Percentiles rank a stretch among this genome's conserved stretches.
These are phyloP conservation scores for Coelastrella sp. DNA, from an alignment of 139 green algal species.

Conservation along the genomic window DNA sequence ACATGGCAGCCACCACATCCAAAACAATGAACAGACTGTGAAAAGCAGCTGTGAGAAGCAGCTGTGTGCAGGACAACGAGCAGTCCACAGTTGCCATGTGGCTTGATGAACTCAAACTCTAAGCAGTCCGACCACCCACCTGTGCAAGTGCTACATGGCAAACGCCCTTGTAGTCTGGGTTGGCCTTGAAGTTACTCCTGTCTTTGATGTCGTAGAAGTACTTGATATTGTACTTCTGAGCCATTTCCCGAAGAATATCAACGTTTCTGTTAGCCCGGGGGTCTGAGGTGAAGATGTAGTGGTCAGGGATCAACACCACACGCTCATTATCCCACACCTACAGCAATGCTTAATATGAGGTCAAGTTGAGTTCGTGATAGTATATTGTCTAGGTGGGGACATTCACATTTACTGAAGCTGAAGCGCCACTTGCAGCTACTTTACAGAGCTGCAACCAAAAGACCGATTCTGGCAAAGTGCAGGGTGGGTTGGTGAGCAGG, in stretches of 20 bases:
- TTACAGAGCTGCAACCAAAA: too few species aligned
- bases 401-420: too few species aligned
- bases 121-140: conserved; percentile 66
- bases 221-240: conserved; percentile 93
- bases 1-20: too few species aligned
- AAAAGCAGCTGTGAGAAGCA: too few species aligned
- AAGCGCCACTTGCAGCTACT: too few species aligned
- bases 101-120: not conserved
- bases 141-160: conserved; percentile 91
- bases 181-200: conserved; percentile 90
- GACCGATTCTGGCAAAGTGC: too few species aligned
- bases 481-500: too few species aligned
- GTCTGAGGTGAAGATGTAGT: conserved; percentile 98
- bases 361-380: too few species aligned
- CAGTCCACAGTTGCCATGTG: not conserved
- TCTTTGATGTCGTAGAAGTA: conserved; percentile 98
- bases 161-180: conserved; percentile 96
- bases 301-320: conserved; percentile 96
- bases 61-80: too few species aligned
- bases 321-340: conserved; percentile 94
- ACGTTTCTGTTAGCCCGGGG: conserved; percentile 96
- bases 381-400: too few species aligned
- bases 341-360: too few species aligned
- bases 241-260: conserved; percentile 91
- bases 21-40: too few species aligned